Conservation (phyloP, 345 rosid species). For the Eucalyptus brandiana region DNA sequence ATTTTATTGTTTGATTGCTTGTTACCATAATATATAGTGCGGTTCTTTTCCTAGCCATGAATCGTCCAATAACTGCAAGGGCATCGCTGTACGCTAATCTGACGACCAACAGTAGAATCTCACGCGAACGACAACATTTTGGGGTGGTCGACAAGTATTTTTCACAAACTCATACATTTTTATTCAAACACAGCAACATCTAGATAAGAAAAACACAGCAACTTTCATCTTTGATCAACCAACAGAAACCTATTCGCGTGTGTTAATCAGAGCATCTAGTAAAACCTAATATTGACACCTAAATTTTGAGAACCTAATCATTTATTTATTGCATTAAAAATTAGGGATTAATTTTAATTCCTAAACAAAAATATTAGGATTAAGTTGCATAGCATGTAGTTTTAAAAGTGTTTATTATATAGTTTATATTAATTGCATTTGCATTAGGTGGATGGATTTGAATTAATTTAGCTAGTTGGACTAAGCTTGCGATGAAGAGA, state of each 20-base stretch:
- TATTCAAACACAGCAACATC: neutral
- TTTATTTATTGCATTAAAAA: no score
- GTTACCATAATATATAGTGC: neutral
- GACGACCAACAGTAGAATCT: neutral
- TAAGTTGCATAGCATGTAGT: no score
- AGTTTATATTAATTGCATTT: no score
- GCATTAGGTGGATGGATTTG: no score
- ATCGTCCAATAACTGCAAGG: neutral
- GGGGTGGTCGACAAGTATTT: neutral
- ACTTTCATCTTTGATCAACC: neutral
- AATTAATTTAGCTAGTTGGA: no score
- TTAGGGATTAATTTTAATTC: no score
- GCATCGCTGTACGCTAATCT: neutral
- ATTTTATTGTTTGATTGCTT: no score
- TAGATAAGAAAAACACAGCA: neutral
- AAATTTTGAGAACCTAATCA: fast-evolving
- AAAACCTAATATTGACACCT: no score
- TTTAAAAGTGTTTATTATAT: no score
- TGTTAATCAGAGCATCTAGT: neutral
- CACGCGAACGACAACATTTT: neutral
- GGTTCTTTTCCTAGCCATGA: neutral
- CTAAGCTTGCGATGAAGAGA: no score
- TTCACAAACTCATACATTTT: neutral
- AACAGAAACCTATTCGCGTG: neutral
- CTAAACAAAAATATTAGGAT: no score